Base-by-base conservation (phyloP, 768 basidiomycete genomes). In the Mycena rebaudengoi region DNA sequence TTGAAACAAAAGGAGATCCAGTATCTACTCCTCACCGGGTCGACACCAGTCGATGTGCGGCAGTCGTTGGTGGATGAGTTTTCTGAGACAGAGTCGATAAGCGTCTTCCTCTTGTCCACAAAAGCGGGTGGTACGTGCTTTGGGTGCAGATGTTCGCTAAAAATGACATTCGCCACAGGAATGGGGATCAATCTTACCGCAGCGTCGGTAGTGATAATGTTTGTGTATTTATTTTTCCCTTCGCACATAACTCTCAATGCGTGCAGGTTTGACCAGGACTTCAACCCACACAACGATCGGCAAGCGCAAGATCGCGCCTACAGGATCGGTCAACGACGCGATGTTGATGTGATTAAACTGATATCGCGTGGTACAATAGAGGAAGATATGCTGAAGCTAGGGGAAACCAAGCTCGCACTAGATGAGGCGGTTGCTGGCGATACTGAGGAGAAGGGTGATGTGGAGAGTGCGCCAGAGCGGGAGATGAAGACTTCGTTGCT, bases 221-320 rank as follows among this genome's bases (percentile, higher is more conserved):
- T 64, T 44, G 88, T 75, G 5, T n/a, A 23, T 11, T 29, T 14
- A 57, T 64, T 51, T 45, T 6, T 7, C 44, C 29, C 5, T n/a
- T 40, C 26, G 35, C 41, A 25, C 40, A 25, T n/a, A 29, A 40
- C 35, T 33, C 35, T 57, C 25, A 56, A 8, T 41, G 52, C 75
- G 60, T 10, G 28, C 61, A 92, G 91, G 88, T 98, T 96, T 73
- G 97, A 99, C 74, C 96, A 97, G 73, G 97, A 99, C 75, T 99
- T 98, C 79, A 99, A 99, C 74, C 94, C 94, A 4, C 94, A 95
- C 78, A 99, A 99, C 74, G 98, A 99, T 77, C 88, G 92, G 64
- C 98, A 99, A 79, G 98, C 98, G 1, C 95, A 97, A 62, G 98
- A 99, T 76, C 89, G 98, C 32, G 96, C 96, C 25, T 99, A 98